A percentile compares a stretch with the other conserved stretches of the same genome.
These are phyloP conservation scores for Lyophyllum decastes DNA, from an alignment of 768 basidiomycete species.

Conservation along the genomic window DNA sequence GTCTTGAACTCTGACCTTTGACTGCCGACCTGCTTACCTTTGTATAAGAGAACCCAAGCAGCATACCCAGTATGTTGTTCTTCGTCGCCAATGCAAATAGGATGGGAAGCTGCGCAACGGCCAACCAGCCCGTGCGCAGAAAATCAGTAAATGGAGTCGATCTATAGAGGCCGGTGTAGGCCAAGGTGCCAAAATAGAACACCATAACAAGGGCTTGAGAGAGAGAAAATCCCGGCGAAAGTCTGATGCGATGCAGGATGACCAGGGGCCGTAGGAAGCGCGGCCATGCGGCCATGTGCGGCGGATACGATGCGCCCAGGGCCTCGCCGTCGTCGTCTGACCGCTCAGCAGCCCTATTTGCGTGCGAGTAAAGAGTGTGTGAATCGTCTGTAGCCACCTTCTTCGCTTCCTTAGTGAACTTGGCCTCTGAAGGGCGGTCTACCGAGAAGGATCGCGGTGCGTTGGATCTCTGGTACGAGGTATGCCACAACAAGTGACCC, in stretches of 20 bases:
- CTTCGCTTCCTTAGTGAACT: slow-evolving; percentile 6
- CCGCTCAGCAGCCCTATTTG: slow-evolving; percentile 26
- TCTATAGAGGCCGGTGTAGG: slow-evolving; percentile 50
- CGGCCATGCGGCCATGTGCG: slow-evolving; percentile 48
- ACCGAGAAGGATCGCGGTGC: slow-evolving; percentile 14
- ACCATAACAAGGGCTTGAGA: slow-evolving; percentile 46
- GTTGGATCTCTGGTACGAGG: slow-evolving; percentile 14
- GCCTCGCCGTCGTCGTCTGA: slow-evolving; percentile 10
- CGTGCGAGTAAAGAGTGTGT: slow-evolving; percentile 32
- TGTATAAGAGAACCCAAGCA: slow-evolving; percentile 68
- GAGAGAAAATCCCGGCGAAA: slow-evolving; percentile 50
- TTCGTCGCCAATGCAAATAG: slow-evolving; percentile 69
- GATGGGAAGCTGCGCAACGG: slow-evolving; percentile 64
- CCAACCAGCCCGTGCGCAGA: slow-evolving; percentile 52
- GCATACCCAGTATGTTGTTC: slow-evolving; percentile 60
- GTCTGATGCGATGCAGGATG: slow-evolving; percentile 36
- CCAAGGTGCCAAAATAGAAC: slow-evolving; percentile 45
- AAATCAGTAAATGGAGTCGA: slow-evolving; percentile 54
- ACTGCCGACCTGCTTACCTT: slow-evolving; percentile 39
- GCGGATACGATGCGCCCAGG: slow-evolving; percentile 36
- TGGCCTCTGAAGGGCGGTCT: slow-evolving; percentile 11
- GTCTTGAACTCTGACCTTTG: too few species aligned
- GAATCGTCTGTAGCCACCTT: slow-evolving; percentile 27
- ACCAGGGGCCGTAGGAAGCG: slow-evolving; percentile 47
- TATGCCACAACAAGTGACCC: slow-evolving; percentile 49